Conservation (phyloP, 208 protist genomes). For the Acanthamoeba royreba region DNA sequence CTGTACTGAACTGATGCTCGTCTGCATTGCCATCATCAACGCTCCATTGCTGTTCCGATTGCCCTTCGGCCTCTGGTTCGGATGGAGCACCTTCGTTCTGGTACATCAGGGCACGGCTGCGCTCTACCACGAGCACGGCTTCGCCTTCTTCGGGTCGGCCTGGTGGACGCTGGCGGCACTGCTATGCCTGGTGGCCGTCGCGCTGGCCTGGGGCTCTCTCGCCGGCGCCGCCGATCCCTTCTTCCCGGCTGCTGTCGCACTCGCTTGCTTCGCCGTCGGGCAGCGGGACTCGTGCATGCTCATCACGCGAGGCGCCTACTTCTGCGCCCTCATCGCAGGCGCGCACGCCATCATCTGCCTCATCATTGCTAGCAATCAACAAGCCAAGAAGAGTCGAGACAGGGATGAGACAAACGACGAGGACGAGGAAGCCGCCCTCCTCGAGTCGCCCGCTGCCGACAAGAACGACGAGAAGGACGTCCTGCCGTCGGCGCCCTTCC, state of each 20-base stretch:
- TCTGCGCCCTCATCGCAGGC: background rate
- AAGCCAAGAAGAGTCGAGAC: background rate
- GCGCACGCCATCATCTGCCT: conserved; percentile 9
- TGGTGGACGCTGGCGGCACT: background rate
- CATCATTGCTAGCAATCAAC: background rate
- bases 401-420: background rate
- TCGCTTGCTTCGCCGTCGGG: background rate
- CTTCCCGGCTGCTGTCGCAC: background rate
- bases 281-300: background rate
- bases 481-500: background rate
- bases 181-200: background rate
- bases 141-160: background rate
- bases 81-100: background rate
- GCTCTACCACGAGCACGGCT: background rate
- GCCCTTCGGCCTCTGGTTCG: background rate
- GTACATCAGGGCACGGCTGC: background rate
- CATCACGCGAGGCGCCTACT: background rate
- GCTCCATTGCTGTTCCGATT: background rate
- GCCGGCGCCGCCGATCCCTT: background rate
- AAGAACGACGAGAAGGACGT: background rate
- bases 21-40: background rate
- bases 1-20: background rate
- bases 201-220: background rate
- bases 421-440: background rate
- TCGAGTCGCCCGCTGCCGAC: background rate